phyloP scores from a whole-genome alignment of 139 green algal species.

The Chlorella sorokiniana region DNA sequence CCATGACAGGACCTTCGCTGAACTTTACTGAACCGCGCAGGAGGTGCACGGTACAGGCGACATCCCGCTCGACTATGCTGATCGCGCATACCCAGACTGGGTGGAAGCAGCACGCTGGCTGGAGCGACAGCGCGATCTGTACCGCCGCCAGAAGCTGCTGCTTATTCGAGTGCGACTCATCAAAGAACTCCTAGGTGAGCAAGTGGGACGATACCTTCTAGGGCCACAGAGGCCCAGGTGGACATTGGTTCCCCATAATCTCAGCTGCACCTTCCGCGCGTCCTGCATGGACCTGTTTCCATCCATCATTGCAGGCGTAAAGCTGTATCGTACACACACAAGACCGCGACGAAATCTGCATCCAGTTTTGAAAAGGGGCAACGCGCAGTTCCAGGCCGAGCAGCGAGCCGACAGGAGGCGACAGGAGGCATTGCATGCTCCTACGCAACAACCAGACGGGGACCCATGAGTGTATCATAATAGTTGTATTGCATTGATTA shows the following conservation, averaged over 20 bases:
- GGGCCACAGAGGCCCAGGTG: neutral
- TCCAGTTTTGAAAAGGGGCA: constrained; percentile 1
- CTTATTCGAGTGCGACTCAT: constrained; percentile 26
- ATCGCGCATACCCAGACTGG: constrained; percentile 16
- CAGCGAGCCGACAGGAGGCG: neutral
- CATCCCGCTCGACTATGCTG: constrained; percentile 12
- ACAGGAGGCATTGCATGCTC: no score
- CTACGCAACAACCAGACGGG: no score
- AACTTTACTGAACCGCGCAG: no score
- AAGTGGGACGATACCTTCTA: neutral
- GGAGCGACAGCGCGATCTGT: constrained; percentile 34
- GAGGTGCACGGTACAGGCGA: constrained; percentile 31
- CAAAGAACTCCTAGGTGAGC: constrained; percentile 38
- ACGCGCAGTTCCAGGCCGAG: neutral
- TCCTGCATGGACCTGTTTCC: no score
- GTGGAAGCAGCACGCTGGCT: constrained; percentile 41
- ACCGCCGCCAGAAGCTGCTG: constrained; percentile 38
- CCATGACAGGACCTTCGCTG: no score
- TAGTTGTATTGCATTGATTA: no score
- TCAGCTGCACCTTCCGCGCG: no score
- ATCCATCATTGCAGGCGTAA: constrained; percentile 17
- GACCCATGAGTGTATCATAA: no score
- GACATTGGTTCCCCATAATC: neutral
- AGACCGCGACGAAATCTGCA: constrained; percentile 15
- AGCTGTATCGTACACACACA: neutral